Percentiles rank a stretch among this genome's conserved stretches.
Conservation (phyloP, 2,329 filamentous ascomycete genomes). For the Nigrograna mackinnonii region DNA sequence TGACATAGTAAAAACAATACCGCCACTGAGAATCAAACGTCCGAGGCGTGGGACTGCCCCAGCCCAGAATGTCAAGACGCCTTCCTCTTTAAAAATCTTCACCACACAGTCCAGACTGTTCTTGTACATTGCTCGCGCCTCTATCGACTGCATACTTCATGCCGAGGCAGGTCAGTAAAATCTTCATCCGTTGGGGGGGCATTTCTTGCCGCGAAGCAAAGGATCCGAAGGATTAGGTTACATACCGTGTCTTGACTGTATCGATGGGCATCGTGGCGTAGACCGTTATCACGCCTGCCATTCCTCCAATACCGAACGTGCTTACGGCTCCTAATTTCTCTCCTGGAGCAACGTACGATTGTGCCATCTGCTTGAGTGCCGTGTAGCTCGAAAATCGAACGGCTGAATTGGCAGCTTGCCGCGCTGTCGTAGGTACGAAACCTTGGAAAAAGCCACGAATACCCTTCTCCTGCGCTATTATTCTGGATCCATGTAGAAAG, state of each 20-base stretch:
- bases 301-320: constrained; percentile 88
- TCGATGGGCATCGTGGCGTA: constrained; percentile 74
- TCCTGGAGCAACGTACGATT: constrained; percentile 88
- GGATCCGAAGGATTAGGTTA: not conserved
- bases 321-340: constrained; percentile 88
- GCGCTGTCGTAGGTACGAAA: constrained; percentile 90
- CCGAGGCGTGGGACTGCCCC: constrained; percentile 86
- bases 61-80: constrained; percentile 89
- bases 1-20: constrained; percentile 94
- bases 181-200: too few species aligned
- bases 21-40: constrained; percentile 85
- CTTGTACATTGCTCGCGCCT: constrained; percentile 78
- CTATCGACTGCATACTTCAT: constrained; percentile 90
- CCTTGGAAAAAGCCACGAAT: constrained; percentile 95
- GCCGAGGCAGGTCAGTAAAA: too few species aligned
- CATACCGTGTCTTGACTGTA: constrained; percentile 82
- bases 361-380: constrained; percentile 84
- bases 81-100: constrained; percentile 86
- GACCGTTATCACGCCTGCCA: constrained; percentile 90
- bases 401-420: constrained; percentile 93
- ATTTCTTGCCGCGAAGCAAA: not conserved
- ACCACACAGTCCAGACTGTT: constrained; percentile 84
- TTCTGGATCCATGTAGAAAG: constrained; percentile 84
- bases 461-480: constrained; percentile 88
- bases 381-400: constrained; percentile 91